These are phyloP conservation scores for Hypericum perforatum DNA, from an alignment of 345 rosid genomes.

Conservation along the genomic window DNA sequence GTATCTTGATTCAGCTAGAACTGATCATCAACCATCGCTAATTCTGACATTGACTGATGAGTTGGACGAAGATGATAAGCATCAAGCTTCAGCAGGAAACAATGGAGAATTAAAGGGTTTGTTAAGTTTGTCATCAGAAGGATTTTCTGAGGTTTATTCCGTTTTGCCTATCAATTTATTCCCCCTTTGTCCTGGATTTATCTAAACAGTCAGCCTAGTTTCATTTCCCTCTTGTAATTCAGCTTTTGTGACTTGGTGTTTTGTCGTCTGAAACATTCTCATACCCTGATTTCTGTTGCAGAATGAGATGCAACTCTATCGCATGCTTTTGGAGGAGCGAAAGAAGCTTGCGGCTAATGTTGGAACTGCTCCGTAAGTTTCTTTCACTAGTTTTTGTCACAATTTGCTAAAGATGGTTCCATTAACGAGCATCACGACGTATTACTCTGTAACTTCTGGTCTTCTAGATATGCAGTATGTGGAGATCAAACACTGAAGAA, in stretches of 20 bases:
- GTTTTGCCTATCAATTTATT: not conserved
- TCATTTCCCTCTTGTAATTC: not conserved
- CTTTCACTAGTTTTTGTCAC: slow-evolving; percentile 6
- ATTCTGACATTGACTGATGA: slow-evolving; percentile 24
- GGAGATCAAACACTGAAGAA: slow-evolving; percentile 38
- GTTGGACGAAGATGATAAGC: slow-evolving; percentile 27
- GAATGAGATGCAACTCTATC: slow-evolving; percentile 33
- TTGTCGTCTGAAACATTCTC: slow-evolving; percentile 1
- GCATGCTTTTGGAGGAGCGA: slow-evolving; percentile 36
- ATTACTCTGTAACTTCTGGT: slow-evolving; percentile 5
- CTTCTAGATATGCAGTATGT: slow-evolving; percentile 33
- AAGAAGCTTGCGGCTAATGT: slow-evolving; percentile 32
- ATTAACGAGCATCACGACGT: slow-evolving; percentile 1
- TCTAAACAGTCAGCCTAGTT: not conserved
- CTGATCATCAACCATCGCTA: slow-evolving; percentile 33
- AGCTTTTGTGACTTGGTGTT: not conserved
- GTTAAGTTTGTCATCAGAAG: slow-evolving; percentile 18
- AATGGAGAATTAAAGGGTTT: slow-evolving; percentile 19
- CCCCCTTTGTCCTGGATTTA: not conserved
- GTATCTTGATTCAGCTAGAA: slow-evolving; percentile 26
- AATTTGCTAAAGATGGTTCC: not conserved
- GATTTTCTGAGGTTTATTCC: slow-evolving; percentile 28
- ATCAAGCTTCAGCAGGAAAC: slow-evolving; percentile 11
- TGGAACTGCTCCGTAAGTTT: slow-evolving; percentile 50
- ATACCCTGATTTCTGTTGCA: slow-evolving; percentile 10